Evolutionary conservation across 1,139 yeast species (phyloP).

Genomic region (Geotrichum histeridarum): DNA sequence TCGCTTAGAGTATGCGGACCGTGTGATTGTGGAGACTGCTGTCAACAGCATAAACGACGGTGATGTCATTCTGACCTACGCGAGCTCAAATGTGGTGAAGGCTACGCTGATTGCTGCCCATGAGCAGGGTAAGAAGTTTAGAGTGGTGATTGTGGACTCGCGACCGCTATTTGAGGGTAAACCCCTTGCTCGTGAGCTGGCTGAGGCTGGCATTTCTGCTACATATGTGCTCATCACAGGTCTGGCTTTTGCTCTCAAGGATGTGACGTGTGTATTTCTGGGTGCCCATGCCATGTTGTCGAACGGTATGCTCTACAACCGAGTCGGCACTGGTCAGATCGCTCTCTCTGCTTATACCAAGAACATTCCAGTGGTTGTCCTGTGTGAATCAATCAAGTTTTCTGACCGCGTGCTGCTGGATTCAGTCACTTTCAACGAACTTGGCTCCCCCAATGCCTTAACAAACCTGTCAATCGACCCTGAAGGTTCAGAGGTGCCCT

Average conservation of each 20-base stretch:
- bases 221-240: slow-evolving; percentile 78
- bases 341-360: slow-evolving; percentile 87
- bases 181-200: slow-evolving; percentile 58
- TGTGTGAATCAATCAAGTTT: slow-evolving; percentile 93
- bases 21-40: slow-evolving; percentile 77
- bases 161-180: slow-evolving; percentile 94
- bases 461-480: slow-evolving; percentile 48
- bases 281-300: slow-evolving; percentile 98
- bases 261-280: slow-evolving; percentile 82
- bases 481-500: slow-evolving; percentile 26
- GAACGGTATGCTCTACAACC: slow-evolving; percentile 84
- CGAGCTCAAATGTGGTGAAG: slow-evolving; percentile 78
- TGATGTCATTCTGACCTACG: slow-evolving; percentile 79
- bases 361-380: slow-evolving; percentile 88
- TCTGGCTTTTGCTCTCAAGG: slow-evolving; percentile 70
- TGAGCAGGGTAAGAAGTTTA: slow-evolving; percentile 59
- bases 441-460: slow-evolving; percentile 77
- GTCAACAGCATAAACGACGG: slow-evolving; percentile 70
- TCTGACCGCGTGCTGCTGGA: slow-evolving; percentile 94
- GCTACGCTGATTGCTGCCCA: slow-evolving; percentile 69
- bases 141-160: slow-evolving; percentile 87
- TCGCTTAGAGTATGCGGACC: slow-evolving; percentile 77
- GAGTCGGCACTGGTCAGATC: slow-evolving; percentile 92
- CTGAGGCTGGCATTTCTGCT: slow-evolving; percentile 54
- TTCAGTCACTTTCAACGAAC: slow-evolving; percentile 87